Base-by-base conservation (phyloP, 352 stramenopile species). In the Saprolegnia parasitica region DNA sequence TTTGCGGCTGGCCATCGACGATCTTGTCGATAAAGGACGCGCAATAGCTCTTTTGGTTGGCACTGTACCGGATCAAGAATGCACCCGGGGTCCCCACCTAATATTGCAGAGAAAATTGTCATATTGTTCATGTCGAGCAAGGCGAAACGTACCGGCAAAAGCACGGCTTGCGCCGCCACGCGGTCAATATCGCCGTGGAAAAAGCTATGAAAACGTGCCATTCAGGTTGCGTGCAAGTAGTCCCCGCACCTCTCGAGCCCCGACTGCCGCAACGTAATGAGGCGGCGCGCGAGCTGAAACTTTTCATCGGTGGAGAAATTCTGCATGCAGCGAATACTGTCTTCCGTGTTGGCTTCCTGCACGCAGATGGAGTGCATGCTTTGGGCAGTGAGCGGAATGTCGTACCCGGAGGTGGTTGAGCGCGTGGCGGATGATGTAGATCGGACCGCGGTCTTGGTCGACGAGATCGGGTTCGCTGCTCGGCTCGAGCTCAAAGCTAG, bases 381-480 rank as follows among this genome's bases (percentile, higher is more conserved):
- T n/a, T 3, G 13, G 11, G 21, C 50, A 26, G 3, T 1, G 2
- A 37, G 50, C 9, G 24, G 35, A 1, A 5, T 1, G 37, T 56
- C 74, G 21, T 78, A 91, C 83, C 79, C 80, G 84, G 23, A 91
- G 74, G 57, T 91, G 84, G 42, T 87, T 88, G 63, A 78, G 79
- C n/a, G 80, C 77, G 61, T 91, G 83, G 52, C 84, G 84, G 49
- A 90, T 83, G 23, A 91, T 91, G 62, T 91, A 91, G 40, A 90
- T 76, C 21, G 84, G 73, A 8, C 42, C 32, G 10, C 29, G 63
- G 16, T 49, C 11, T 47, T 70, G 16, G 21, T 63, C n/a, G 21
- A 72, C 73, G 24, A 73, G 77, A 16, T 75, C 73, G 55, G 78
- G 78, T 40, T 56, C 68, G 4, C 76, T 72, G 26, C 72, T 77